phyloP scores from a whole-genome alignment of 306 rosid species.

The Inga laurina region DNA sequence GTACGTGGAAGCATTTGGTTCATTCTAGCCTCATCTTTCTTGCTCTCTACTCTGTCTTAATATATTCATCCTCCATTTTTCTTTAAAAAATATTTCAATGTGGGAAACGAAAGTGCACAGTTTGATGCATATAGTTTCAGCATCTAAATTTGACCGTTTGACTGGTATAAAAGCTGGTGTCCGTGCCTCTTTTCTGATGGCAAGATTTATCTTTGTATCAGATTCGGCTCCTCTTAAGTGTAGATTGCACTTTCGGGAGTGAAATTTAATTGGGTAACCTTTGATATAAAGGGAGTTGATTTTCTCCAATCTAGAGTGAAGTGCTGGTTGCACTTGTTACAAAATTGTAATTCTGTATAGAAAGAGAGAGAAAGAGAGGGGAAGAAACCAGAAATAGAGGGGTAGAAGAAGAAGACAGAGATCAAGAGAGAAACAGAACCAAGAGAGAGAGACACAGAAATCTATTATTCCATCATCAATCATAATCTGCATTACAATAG shows the following conservation, averaged over 20 bases:
- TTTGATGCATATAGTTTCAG: background rate
- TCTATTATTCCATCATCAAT: too few species aligned
- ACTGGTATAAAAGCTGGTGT: background rate
- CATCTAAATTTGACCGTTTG: background rate
- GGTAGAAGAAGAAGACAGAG: too few species aligned
- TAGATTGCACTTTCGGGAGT: background rate
- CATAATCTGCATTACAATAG: too few species aligned
- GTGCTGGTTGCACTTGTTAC: too few species aligned
- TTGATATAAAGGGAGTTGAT: background rate
- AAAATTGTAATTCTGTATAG: too few species aligned
- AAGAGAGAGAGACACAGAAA: too few species aligned
- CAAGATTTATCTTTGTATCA: background rate
- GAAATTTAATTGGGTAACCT: background rate
- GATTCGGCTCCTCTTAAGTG: background rate
- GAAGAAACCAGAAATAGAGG: too few species aligned
- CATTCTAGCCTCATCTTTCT: conserved; percentile 4
- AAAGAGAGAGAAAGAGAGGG: too few species aligned
- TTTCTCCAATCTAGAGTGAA: too few species aligned
- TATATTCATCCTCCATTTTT: background rate
- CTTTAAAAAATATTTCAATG: background rate
- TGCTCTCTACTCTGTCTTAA: background rate
- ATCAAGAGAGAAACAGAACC: too few species aligned
- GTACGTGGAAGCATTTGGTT: conserved; percentile 43
- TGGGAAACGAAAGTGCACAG: conserved; percentile 3
- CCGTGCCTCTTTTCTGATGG: background rate